Base-by-base conservation (phyloP, 306 rosid species). In the Gynostemma pentaphyllum region DNA sequence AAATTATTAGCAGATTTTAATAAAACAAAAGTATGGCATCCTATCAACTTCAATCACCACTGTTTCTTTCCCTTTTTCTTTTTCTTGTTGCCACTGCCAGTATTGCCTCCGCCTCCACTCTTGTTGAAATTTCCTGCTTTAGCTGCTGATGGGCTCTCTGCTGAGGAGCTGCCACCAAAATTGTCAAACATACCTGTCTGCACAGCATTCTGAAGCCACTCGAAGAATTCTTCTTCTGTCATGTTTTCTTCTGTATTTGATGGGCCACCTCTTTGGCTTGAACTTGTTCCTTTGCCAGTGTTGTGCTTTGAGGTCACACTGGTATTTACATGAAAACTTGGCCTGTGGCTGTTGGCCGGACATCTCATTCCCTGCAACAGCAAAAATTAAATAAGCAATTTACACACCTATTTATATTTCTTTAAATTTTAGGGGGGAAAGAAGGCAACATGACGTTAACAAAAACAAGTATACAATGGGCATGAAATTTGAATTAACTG, bases 251-350 rank as follows among this genome's bases (percentile, higher is more conserved):
- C 97, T 49, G 79, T 34, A 46, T 79, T 85, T 15, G 84, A 78
- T 22, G 85, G 79, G 61, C 84, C 85, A 0, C 94, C 85, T 75
- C 81, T 81, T 68, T 86, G 99, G 39, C 90, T 87, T 15, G 99
- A 80, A 70, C 72, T 77, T 16, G 96, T 52, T 72, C 88, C 95
- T 78, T 83, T 94, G 30, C 87, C 80, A 9, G 76, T 56, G 78
- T 55, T 84, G 28, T 78, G 81, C 73, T 92, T 92, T 6, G 95
- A 71, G 62, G 81, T 78, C 47, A 88, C 61, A 67, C 83, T 94
- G 7, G 99, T 86, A 82, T 88, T 94, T 61, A 94, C 99, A 54
- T 94, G 97, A 65, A 94, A 94, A 79, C 94, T 88, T 36, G 99
- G 99, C 73, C 79, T 88, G 67, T 94, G 99, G 50, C 95, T 88